Evolutionary conservation across 768 basidiomycete genomes (phyloP).

Genomic region (Lanmaoa rubissima): DNA sequence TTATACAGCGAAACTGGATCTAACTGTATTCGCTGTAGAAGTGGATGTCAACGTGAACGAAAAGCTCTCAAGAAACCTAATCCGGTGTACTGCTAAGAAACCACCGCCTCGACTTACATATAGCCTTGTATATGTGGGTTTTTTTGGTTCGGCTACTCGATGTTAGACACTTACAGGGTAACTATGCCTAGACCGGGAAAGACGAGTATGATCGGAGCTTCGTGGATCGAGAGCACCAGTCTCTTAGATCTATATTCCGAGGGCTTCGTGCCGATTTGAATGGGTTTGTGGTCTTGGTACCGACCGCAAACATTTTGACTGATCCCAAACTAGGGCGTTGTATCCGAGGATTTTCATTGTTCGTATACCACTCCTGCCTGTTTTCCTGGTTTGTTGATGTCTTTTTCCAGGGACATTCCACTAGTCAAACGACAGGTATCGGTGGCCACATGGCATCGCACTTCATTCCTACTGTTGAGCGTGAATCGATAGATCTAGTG

Average conservation of each 20-base stretch:
- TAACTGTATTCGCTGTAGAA: slow-evolving; percentile 29
- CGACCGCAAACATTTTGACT: background rate
- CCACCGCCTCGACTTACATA: slow-evolving; percentile 2
- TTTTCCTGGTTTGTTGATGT: background rate
- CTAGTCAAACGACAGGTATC: slow-evolving; percentile 9
- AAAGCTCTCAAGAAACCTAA: background rate
- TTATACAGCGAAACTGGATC: slow-evolving; percentile 37
- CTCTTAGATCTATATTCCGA: background rate
- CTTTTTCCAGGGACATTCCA: slow-evolving; percentile 11
- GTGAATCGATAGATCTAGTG: slow-evolving; percentile 13
- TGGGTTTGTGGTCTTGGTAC: slow-evolving; percentile 6
- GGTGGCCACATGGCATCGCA: slow-evolving; percentile 11
- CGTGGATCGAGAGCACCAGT: background rate
- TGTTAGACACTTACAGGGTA: background rate
- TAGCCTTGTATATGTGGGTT: slow-evolving; percentile 9
- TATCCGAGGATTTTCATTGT: slow-evolving; percentile 81
- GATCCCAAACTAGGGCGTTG: slow-evolving; percentile 44
- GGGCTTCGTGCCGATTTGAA: slow-evolving; percentile 11
- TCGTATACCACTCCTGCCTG: slow-evolving; percentile 16
- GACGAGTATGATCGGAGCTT: slow-evolving; percentile 1
- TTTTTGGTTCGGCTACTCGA: background rate
- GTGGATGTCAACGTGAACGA: background rate
- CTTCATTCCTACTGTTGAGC: slow-evolving; percentile 13
- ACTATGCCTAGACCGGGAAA: slow-evolving; percentile 1
- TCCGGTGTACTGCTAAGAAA: background rate